Percentiles rank a stretch among this genome's conserved stretches.
These are phyloP conservation scores for Suhomyces sp. DNA, from an alignment of 805 yeast species.

Conservation along the genomic window DNA sequence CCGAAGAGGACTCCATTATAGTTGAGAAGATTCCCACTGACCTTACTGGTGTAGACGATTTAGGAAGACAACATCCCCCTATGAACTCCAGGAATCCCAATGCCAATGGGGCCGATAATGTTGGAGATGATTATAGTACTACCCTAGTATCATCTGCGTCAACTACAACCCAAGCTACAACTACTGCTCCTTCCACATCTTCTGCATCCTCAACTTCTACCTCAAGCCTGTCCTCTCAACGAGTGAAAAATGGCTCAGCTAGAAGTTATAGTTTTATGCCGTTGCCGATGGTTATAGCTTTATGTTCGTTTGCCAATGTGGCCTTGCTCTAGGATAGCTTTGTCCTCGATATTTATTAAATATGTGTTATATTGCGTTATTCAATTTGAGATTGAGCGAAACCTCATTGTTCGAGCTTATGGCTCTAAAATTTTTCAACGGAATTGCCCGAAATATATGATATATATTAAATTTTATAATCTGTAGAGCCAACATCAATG, in stretches of 20 bases:
- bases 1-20: neutral
- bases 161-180: slow-evolving; percentile 1
- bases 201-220: neutral
- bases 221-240: neutral
- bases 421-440: too few species aligned
- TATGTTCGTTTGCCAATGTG: neutral
- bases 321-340: neutral
- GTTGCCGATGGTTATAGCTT: neutral
- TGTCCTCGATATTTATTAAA: too few species aligned
- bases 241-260: too few species aligned
- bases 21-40: neutral
- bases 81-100: neutral
- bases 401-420: too few species aligned
- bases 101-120: too few species aligned
- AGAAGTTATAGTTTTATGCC: too few species aligned
- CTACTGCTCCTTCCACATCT: neutral
- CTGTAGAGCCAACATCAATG: too few species aligned
- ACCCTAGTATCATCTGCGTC: slow-evolving; percentile 1
- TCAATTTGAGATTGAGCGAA: too few species aligned
- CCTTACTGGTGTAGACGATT: neutral
- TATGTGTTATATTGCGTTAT: too few species aligned
- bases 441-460: too few species aligned
- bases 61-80: neutral
- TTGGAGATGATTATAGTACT: too few species aligned
- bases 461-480: too few species aligned